Base-by-base conservation (phyloP, 1,284 basidiomycete species). In the Apiotrichum domesticum region DNA sequence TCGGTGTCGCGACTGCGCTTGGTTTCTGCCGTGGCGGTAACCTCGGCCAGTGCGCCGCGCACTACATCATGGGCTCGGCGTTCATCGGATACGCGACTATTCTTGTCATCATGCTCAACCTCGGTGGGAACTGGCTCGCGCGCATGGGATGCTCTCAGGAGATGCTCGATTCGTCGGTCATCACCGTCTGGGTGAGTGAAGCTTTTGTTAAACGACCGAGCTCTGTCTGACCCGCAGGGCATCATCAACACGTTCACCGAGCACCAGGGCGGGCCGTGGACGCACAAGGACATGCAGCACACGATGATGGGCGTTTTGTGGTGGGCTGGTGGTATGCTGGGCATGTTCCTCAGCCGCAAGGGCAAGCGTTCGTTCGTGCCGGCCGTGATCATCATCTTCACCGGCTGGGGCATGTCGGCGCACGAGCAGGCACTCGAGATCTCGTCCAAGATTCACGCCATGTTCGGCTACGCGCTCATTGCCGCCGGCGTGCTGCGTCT, bases 361-460 rank as follows among this genome's bases (percentile, higher is more conserved):
- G 90, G 91, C 56, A 85, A 87, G 80, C 84, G 92, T 56, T 89
- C 86, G 46, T 83, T 95, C 29, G 80, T 95, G 3, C 93, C 94
- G 2, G 84, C 83, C 14, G 61, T 93, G 37, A 90, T 97, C 58
- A 86, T 94, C 62, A 84, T 90, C 56, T 79, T 95, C 59, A 95
- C 92, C 0, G 94, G 94, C 2, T 97, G 90, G 87, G 93, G 88
- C 35, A 95, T 97, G 90, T 88, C 88, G 3, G 86, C 88, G 43
- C 94, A 97, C 65, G 84, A 84, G 2, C 94, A 97, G 78, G 84
- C 83, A 8, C 79, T 93, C 52, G 86, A 85, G 84, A 80, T 94
- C 48, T 90, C 88, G 0, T 88, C 89, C 2, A 86, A 85, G 86
- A 87, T 95, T 2, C 92, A 96, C 67, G 80, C 81, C 1, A 80